phyloP scores from a whole-genome alignment of 768 basidiomycete species.

The Collybia mongolica region DNA sequence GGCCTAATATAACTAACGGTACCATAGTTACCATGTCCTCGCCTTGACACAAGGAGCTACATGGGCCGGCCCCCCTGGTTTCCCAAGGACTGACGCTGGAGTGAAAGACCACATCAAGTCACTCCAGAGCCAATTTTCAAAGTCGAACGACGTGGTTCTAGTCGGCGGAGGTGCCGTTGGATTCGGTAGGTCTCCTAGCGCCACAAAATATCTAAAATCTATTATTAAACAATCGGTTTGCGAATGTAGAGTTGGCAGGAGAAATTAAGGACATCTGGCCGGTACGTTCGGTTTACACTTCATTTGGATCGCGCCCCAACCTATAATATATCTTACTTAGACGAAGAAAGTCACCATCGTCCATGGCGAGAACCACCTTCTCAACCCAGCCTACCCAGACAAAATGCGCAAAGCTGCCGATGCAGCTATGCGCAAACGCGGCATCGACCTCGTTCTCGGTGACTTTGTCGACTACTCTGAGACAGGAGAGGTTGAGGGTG shows the following conservation, averaged over 20 bases:
- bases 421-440: conserved; percentile 37
- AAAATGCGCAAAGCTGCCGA: conserved; percentile 50
- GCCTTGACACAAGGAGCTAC: conserved; percentile 57
- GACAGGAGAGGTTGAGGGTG: conserved; percentile 35
- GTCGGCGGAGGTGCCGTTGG: conserved; percentile 62
- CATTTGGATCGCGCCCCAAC: conserved; percentile 9
- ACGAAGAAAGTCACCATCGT: conserved; percentile 60
- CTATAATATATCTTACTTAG: conserved; percentile 24
- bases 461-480: conserved; percentile 51
- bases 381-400: conserved; percentile 57
- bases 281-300: conserved; percentile 20
- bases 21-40: conserved; percentile 49
- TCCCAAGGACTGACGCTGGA: conserved; percentile 38
- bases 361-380: conserved; percentile 48
- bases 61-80: conserved; percentile 49
- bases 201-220: no score
- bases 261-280: conserved; percentile 42
- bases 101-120: conserved; percentile 23
- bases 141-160: conserved; percentile 45
- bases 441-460: conserved; percentile 49
- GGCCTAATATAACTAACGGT: not conserved
- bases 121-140: conserved; percentile 31
- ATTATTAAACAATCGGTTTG: no score
- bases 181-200: conserved; percentile 30
- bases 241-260: conserved; percentile 35